phyloP scores from a whole-genome alignment of 495 filamentous ascomycete species.

The Lophiostoma macrostomum region DNA sequence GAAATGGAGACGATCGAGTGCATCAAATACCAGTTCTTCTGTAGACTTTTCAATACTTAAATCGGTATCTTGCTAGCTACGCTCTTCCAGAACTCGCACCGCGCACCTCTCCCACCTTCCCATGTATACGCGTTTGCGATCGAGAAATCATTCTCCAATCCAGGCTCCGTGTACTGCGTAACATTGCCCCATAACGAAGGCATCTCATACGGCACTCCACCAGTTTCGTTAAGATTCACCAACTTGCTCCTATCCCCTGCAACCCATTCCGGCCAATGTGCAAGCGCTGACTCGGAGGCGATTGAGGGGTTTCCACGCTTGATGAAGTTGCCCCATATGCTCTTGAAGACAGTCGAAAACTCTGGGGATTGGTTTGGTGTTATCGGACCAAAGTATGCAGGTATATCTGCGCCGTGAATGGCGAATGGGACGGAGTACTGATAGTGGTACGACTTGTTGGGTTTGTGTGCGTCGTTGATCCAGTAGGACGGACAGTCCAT shows the following conservation, averaged over 20 bases:
- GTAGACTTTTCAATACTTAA: too few species aligned
- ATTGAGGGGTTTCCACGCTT: constrained; percentile 52
- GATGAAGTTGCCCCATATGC: constrained; percentile 57
- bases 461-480: constrained; percentile 58
- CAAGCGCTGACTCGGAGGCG: constrained; percentile 41
- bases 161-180: constrained; percentile 41
- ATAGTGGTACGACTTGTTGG: constrained; percentile 51
- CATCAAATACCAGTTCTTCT: too few species aligned
- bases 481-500: constrained; percentile 64
- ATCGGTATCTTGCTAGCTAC: constrained; percentile 45
- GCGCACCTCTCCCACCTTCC: constrained; percentile 55
- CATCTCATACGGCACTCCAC: constrained; percentile 41
- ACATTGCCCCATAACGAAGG: constrained; percentile 20
- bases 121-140: constrained; percentile 51
- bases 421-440: constrained; percentile 61
- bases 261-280: constrained; percentile 1
- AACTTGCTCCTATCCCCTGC: neutral
- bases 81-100: constrained; percentile 58
- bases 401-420: constrained; percentile 55
- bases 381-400: constrained; percentile 49
- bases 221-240: constrained; percentile 56
- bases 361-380: constrained; percentile 35
- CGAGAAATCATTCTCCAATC: constrained; percentile 48
- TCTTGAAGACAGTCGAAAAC: constrained; percentile 39
- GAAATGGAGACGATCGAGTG: too few species aligned